phyloP scores from a whole-genome alignment of 768 basidiomycete genomes.

The Lactarius indigo region DNA sequence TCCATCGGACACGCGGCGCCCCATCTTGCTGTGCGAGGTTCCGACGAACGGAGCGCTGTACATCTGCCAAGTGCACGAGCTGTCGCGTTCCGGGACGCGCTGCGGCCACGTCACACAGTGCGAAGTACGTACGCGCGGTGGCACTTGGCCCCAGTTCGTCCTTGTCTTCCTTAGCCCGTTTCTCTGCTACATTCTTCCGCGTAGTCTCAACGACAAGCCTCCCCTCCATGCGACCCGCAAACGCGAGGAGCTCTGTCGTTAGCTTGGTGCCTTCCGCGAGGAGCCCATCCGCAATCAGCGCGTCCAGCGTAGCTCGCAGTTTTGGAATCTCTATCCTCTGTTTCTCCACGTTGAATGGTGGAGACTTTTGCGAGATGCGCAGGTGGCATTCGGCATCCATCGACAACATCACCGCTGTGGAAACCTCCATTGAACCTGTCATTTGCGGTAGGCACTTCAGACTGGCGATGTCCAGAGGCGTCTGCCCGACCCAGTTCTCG shows the following conservation, averaged over 20 bases:
- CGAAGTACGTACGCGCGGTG: neutral
- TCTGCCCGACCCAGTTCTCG: conserved; percentile 44
- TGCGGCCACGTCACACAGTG: conserved; percentile 5
- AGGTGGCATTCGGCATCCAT: neutral
- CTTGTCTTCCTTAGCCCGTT: neutral
- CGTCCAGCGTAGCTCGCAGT: conserved; percentile 17
- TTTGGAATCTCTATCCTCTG: conserved; percentile 19
- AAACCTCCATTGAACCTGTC: neutral
- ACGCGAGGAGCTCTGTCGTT: conserved; percentile 15
- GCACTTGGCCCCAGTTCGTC: neutral
- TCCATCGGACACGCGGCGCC: neutral
- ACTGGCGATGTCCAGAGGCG: conserved; percentile 30
- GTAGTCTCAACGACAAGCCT: conserved; percentile 1
- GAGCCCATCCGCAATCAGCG: conserved; percentile 13
- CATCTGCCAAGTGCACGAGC: conserved; percentile 22
- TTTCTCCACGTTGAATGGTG: conserved; percentile 17
- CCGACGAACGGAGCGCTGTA: conserved; percentile 19
- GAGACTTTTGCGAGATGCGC: neutral
- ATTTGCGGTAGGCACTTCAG: conserved; percentile 20
- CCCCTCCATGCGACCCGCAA: conserved; percentile 12
- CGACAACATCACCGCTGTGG: neutral
- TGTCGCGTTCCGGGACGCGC: neutral
- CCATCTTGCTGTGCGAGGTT: neutral
- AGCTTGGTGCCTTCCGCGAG: conserved; percentile 13
- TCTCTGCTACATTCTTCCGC: neutral